Conservation (phyloP, 306 rosid genomes). For the Quillaja saponaria region DNA sequence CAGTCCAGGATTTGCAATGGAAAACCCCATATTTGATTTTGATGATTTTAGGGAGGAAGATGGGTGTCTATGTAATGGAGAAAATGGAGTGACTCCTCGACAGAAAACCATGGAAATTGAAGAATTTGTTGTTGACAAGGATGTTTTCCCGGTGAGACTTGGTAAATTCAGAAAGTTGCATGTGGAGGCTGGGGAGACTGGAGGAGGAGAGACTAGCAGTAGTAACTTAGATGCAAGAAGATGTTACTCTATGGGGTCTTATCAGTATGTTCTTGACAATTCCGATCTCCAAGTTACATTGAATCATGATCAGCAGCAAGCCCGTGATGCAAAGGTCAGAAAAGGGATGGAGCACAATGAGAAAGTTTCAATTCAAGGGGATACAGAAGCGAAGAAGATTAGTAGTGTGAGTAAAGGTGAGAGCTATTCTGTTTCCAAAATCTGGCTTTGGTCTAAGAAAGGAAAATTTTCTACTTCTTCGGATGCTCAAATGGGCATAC, state of each 20-base stretch:
- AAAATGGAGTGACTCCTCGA: conserved; percentile 41
- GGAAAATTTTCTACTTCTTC: conserved; percentile 62
- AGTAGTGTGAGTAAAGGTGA: conserved; percentile 81
- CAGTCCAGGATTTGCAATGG: conserved; percentile 56
- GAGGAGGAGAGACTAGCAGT: conserved; percentile 84
- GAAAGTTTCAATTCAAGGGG: conserved; percentile 50
- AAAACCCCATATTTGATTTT: conserved; percentile 75
- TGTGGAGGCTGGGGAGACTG: conserved; percentile 51
- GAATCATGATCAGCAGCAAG: conserved; percentile 39
- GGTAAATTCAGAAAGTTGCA: conserved; percentile 74
- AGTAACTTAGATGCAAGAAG: conserved; percentile 95
- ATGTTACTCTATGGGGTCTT: conserved; percentile 94
- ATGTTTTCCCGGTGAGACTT: conserved; percentile 78
- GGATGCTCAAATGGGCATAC: conserved; percentile 60
- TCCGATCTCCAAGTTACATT: conserved; percentile 74
- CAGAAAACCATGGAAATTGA: conserved; percentile 68
- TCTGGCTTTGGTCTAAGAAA: conserved; percentile 95
- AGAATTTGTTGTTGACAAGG: conserved; percentile 63
- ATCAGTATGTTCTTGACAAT: conserved; percentile 77
- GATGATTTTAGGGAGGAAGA: conserved; percentile 82
- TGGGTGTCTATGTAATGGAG: conserved; percentile 53
- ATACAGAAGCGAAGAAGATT: conserved; percentile 78
- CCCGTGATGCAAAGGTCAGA: conserved; percentile 27
- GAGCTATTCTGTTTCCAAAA: conserved; percentile 92
- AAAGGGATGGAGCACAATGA: conserved; percentile 46